These are phyloP conservation scores for Sutorius eximius DNA, from an alignment of 1,284 basidiomycete species.

Conservation along the genomic window DNA sequence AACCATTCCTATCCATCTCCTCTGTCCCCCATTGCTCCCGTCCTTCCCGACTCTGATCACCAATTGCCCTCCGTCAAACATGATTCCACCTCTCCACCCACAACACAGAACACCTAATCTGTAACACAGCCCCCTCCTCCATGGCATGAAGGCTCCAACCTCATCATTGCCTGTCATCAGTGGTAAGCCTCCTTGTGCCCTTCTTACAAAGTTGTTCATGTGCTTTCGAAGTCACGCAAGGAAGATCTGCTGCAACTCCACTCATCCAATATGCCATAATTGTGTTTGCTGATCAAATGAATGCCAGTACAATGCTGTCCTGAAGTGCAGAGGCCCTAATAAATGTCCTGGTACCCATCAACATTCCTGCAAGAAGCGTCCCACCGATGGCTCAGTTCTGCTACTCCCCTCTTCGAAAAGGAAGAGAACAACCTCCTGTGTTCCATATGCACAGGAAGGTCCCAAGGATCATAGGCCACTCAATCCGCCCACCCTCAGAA, in stretches of 20 bases:
- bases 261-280: conserved; percentile 74
- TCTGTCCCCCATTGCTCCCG: conserved; percentile 19
- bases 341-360: conserved; percentile 79
- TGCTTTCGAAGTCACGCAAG: conserved; percentile 60
- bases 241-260: conserved; percentile 83
- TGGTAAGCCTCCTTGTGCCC: conserved; percentile 45
- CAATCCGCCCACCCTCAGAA: conserved; percentile 17
- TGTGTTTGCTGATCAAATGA: conserved; percentile 71
- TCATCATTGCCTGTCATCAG: conserved; percentile 69
- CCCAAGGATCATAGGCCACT: conserved; percentile 18
- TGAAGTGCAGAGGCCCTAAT: conserved; percentile 79
- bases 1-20: conserved; percentile 39
- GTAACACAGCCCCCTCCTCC: conserved; percentile 35
- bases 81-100: conserved; percentile 21
- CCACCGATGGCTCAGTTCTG: conserved; percentile 53
- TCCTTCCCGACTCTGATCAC: conserved; percentile 40
- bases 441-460: conserved; percentile 35
- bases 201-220: conserved; percentile 37
- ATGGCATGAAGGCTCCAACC: conserved; percentile 60
- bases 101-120: conserved; percentile 7
- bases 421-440: conserved; percentile 46
- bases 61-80: conserved; percentile 40
- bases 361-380: conserved; percentile 76
- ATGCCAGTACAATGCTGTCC: conserved; percentile 75
- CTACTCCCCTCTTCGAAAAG: conserved; percentile 54